phyloP scores from a whole-genome alignment of 1,139 yeast species.

The Blastobotrys petasosporus region DNA sequence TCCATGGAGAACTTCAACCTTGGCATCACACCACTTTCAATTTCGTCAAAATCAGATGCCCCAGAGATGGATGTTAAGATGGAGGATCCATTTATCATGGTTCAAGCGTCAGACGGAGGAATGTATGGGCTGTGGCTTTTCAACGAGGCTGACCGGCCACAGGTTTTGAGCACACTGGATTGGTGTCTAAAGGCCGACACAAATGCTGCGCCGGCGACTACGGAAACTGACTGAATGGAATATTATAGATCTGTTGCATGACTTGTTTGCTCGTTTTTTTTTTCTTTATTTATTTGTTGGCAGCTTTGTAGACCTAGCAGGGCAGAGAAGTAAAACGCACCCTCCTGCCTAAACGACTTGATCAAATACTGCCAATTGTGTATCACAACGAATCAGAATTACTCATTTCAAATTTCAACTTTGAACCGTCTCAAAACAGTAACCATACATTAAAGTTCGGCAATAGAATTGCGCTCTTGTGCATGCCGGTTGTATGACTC shows the following conservation, averaged over 20 bases:
- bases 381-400: too few relatives aligned
- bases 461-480: too few relatives aligned
- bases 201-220: background rate
- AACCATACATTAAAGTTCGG: too few relatives aligned
- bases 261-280: background rate
- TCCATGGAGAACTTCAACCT: constrained; percentile 73
- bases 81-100: constrained; percentile 73
- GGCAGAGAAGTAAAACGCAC: too few relatives aligned
- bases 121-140: constrained; percentile 90
- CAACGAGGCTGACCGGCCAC: constrained; percentile 64
- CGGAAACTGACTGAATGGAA: background rate
- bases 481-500: too few relatives aligned
- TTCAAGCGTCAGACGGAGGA: constrained; percentile 68
- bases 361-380: too few relatives aligned
- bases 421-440: too few relatives aligned
- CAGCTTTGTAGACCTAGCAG: too few relatives aligned
- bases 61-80: constrained; percentile 68
- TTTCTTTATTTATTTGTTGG: background rate
- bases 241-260: background rate
- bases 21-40: constrained; percentile 63
- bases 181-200: constrained; percentile 31
- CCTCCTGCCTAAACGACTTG: too few relatives aligned
- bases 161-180: constrained; percentile 53
- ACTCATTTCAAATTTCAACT: too few relatives aligned
- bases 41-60: constrained; percentile 37